Percentiles rank a stretch among this genome's conserved stretches.
Evolutionary conservation across 1,284 basidiomycete species (phyloP).

Genomic region (Trichosporon coremiiforme): DNA sequence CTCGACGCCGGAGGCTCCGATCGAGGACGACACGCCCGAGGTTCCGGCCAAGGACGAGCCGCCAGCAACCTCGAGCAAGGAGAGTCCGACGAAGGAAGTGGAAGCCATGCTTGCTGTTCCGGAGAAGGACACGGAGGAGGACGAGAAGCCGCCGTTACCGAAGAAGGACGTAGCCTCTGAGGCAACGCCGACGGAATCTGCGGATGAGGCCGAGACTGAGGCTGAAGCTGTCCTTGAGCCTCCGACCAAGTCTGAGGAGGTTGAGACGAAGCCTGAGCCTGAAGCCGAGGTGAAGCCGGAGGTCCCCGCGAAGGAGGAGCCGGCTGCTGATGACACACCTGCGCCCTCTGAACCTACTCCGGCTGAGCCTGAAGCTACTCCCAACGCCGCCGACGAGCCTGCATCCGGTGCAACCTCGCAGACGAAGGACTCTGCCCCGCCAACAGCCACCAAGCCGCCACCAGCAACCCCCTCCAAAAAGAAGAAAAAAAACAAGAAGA

Average conservation of each 20-base stretch:
- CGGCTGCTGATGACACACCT: background rate
- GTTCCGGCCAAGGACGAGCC: background rate
- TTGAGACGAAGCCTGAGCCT: background rate
- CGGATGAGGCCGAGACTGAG: conserved; percentile 21
- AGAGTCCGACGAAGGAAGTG: conserved; percentile 11
- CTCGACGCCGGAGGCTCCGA: background rate
- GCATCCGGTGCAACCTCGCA: conserved; percentile 5
- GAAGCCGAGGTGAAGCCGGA: background rate
- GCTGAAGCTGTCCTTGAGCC: background rate
- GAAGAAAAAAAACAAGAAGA: conserved; percentile 6
- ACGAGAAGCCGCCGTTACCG: background rate
- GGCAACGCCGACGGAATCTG: conserved; percentile 7
- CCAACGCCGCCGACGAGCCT: conserved; percentile 10
- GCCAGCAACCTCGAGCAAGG: background rate
- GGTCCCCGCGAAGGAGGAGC: background rate
- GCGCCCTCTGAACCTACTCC: background rate
- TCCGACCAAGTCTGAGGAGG: background rate
- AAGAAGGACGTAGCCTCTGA: background rate
- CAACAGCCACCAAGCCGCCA: background rate
- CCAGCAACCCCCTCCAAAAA: conserved; percentile 5
- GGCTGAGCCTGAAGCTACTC: background rate
- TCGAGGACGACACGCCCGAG: background rate
- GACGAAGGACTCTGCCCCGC: conserved; percentile 17
- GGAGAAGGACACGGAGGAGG: conserved; percentile 5
- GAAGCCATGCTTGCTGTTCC: conserved; percentile 1